A percentile compares a stretch with the other conserved stretches of the same genome.
Conservation (phyloP, 805 yeast genomes). For the Pichia gijzeniarum region DNA sequence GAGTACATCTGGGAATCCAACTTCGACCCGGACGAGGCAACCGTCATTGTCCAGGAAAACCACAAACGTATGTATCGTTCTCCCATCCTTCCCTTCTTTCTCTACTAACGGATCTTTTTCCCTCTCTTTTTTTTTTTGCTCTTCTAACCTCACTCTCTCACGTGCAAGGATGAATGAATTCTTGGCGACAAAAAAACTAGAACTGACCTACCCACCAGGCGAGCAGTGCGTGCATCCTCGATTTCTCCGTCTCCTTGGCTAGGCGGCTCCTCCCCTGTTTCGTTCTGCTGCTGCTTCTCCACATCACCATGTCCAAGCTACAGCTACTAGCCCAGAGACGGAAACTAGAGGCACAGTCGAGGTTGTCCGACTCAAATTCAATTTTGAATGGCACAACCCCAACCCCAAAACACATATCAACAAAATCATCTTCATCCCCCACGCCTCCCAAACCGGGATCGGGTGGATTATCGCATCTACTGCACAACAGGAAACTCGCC, state of each 20-base stretch:
- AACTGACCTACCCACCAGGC: too few species aligned
- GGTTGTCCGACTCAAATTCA: too few species aligned
- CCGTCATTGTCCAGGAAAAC: slow-evolving; percentile 3
- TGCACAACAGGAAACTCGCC: background rate
- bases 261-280: too few species aligned
- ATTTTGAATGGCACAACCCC: background rate
- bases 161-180: too few species aligned
- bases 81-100: background rate
- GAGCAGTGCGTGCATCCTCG: too few species aligned
- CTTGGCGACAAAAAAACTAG: too few species aligned
- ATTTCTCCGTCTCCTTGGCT: too few species aligned
- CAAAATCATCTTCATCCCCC: background rate
- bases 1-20: slow-evolving; percentile 13
- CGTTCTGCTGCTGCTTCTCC: too few species aligned
- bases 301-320: slow-evolving; percentile 15
- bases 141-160: too few species aligned
- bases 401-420: too few species aligned
- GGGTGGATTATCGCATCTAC: slow-evolving; percentile 1
- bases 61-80: slow-evolving; percentile 12
- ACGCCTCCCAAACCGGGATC: background rate
- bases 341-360: background rate
- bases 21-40: slow-evolving; percentile 13
- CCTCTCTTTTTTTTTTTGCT: too few species aligned
- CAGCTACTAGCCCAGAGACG: slow-evolving; percentile 14
- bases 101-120: too few species aligned